Conservation (phyloP, 2,329 filamentous ascomycete genomes). For the Ophiostoma himal-ulmi region DNA sequence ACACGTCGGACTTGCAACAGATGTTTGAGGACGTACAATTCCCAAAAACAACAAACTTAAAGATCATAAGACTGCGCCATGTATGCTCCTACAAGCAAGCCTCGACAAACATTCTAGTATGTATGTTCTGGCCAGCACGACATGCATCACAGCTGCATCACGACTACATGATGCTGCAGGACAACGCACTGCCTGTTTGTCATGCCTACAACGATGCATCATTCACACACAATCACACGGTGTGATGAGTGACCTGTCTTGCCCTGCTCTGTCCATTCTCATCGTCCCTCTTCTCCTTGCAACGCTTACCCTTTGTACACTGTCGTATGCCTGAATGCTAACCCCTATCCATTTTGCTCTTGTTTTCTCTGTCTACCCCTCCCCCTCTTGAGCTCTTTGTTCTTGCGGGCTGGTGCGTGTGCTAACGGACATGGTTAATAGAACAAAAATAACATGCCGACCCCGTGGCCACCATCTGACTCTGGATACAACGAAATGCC, state of each 20-base stretch:
- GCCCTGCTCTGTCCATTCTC: too few relatives aligned
- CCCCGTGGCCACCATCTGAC: too few relatives aligned
- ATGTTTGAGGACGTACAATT: too few relatives aligned
- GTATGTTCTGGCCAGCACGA: constrained; percentile 2
- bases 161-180: neutral
- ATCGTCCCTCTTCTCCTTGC: neutral
- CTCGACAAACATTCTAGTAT: neutral
- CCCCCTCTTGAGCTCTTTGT: neutral
- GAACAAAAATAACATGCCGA: too few relatives aligned
- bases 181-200: neutral
- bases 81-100: neutral
- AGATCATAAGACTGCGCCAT: neutral
- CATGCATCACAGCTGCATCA: neutral
- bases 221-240: neutral
- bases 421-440: neutral
- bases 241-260: neutral
- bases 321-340: neutral
- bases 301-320: neutral
- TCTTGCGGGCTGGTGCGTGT: constrained; percentile 7
- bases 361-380: neutral
- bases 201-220: neutral
- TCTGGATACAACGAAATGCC: neutral
- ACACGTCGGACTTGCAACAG: too few relatives aligned
- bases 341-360: neutral
- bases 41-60: neutral